These are phyloP conservation scores for Lichtheimia corymbifera DNA, from an alignment of 371 early-diverging fungal genomes.

Conservation along the genomic window DNA sequence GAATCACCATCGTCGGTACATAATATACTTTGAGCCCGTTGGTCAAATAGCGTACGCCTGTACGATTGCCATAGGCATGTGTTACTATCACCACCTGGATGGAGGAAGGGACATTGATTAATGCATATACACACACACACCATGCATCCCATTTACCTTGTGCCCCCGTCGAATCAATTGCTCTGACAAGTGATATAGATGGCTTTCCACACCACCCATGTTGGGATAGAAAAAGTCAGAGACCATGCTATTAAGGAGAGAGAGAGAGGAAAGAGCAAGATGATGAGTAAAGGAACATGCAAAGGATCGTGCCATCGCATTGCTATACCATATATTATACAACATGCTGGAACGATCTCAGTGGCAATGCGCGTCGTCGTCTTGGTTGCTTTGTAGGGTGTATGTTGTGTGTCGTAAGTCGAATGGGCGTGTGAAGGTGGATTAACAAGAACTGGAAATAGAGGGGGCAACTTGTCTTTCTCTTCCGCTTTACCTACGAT, in stretches of 20 bases:
- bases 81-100: slow-evolving; percentile 79
- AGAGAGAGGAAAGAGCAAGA: background rate
- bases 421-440: no score
- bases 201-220: slow-evolving; percentile 98
- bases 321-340: slow-evolving; percentile 57
- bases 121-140: slow-evolving; percentile 4
- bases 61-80: slow-evolving; percentile 85
- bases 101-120: background rate
- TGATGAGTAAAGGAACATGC: background rate
- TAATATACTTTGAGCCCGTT: slow-evolving; percentile 98
- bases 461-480: no score
- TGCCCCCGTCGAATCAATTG: slow-evolving; percentile 91
- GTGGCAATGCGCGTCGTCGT: no score
- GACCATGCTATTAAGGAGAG: slow-evolving; percentile 64
- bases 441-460: no score
- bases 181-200: slow-evolving; percentile 92
- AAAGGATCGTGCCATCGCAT: background rate
- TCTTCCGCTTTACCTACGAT: no score
- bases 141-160: slow-evolving; percentile 62
- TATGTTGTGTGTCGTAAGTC: no score
- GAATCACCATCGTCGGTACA: slow-evolving; percentile 86
- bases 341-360: slow-evolving; percentile 28
- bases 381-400: no score
- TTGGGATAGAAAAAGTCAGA: slow-evolving; percentile 99
- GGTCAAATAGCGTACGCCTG: slow-evolving; percentile 90